phyloP scores from a whole-genome alignment of 352 stramenopile species.

The Phytophthora macrochlamydospora region DNA sequence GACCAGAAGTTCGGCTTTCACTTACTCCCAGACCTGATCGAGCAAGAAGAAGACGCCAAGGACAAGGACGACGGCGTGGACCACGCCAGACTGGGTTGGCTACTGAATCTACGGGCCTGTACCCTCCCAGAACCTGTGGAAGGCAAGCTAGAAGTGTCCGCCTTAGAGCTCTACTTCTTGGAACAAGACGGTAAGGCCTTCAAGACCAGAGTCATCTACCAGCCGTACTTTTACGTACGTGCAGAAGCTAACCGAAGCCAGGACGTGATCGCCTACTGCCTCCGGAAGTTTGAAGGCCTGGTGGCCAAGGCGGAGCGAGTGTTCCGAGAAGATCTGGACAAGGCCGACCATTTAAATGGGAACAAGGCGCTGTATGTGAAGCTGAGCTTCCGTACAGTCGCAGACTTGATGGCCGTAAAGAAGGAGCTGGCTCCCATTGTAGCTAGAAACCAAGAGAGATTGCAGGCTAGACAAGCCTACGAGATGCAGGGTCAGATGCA shows the following conservation, averaged over 20 bases:
- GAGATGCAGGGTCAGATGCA: conserved; percentile 54
- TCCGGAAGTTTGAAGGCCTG: conserved; percentile 88
- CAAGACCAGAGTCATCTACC: conserved; percentile 95
- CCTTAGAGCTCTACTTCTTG: conserved; percentile 96
- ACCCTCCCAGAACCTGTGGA: conserved; percentile 61
- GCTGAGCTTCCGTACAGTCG: conserved; percentile 88
- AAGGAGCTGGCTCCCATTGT: conserved; percentile 64
- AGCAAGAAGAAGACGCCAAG: conserved; percentile 42
- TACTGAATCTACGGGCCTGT: conserved; percentile 72
- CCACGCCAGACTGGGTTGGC: conserved; percentile 61
- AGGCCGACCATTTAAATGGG: conserved; percentile 90
- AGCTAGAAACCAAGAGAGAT: conserved; percentile 65
- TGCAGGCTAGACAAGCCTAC: conserved; percentile 71
- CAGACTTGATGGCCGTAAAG: conserved; percentile 74
- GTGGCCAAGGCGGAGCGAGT: conserved; percentile 75
- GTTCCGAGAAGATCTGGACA: conserved; percentile 91
- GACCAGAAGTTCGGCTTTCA: conserved; percentile 76
- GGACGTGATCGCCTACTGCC: conserved; percentile 82
- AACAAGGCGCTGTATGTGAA: conserved; percentile 89
- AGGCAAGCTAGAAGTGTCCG: conserved; percentile 85
- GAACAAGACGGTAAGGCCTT: conserved; percentile 94
- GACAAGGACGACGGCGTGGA: conserved; percentile 10
- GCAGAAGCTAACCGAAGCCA: conserved; percentile 62
- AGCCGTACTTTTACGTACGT: conserved; percentile 97
- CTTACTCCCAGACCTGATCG: conserved; percentile 61